phyloP scores from a whole-genome alignment of 2,329 filamentous ascomycete species.

The Colletotrichum ledebouriae region DNA sequence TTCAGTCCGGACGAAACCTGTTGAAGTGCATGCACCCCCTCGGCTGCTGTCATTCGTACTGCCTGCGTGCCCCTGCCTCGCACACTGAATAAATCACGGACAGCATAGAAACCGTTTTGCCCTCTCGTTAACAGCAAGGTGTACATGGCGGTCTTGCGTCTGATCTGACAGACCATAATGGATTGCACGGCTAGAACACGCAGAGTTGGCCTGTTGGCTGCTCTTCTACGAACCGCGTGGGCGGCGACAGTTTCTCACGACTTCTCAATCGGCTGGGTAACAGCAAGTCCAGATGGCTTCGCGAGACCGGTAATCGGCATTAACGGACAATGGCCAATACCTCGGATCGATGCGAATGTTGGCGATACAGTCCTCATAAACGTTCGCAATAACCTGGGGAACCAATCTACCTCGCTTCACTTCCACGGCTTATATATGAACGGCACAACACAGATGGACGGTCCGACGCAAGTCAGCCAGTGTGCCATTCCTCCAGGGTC shows the following conservation, averaged over 20 bases:
- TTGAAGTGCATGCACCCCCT: constrained; percentile 6
- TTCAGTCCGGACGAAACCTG: constrained; percentile 3
- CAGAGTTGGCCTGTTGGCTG: constrained; percentile 19
- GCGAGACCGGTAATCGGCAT: constrained; percentile 80
- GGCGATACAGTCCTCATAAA: constrained; percentile 74
- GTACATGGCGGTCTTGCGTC: not conserved
- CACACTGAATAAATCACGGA: not conserved
- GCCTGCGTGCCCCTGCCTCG: not conserved
- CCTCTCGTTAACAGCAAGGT: not conserved
- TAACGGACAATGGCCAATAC: constrained; percentile 82
- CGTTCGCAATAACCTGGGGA: constrained; percentile 70
- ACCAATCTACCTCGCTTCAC: constrained; percentile 73
- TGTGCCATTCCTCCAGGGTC: constrained; percentile 74
- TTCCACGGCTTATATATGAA: constrained; percentile 82
- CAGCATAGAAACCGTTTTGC: not conserved
- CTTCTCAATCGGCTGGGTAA: constrained; percentile 80
- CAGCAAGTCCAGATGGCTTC: constrained; percentile 78
- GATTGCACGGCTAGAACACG: constrained; percentile 1
- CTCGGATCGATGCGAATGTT: constrained; percentile 71
- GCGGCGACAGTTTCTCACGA: constrained; percentile 67
- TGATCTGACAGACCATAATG: not conserved
- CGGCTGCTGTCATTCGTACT: not conserved
- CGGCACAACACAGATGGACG: constrained; percentile 79
- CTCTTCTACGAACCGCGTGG: constrained; percentile 41
- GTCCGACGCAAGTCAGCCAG: constrained; percentile 74